A percentile compares a stretch with the other conserved stretches of the same genome.
Conservation (phyloP, 2,329 filamentous ascomycete genomes). For the Chrysoporthe cubensis region DNA sequence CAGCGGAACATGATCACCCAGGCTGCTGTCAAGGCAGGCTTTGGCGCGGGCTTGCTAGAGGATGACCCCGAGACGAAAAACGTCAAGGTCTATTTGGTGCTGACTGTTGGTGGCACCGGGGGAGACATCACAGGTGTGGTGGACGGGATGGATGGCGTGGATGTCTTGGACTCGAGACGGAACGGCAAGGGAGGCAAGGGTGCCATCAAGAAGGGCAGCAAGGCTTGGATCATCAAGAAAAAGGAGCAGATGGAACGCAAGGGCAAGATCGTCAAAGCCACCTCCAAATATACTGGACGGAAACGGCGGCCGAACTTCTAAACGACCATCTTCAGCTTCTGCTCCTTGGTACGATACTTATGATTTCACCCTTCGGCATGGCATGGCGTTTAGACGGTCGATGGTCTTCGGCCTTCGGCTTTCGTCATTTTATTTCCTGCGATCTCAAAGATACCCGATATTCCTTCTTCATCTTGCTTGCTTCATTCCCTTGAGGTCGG, state of each 20-base stretch:
- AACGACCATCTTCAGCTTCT: not conserved
- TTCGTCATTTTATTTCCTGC: slow-evolving; percentile 6
- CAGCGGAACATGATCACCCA: slow-evolving; percentile 91
- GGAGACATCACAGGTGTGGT: slow-evolving; percentile 93
- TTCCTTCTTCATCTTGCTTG: not conserved
- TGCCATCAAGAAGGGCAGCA: slow-evolving; percentile 77
- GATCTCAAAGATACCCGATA: slow-evolving; percentile 29
- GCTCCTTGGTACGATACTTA: slow-evolving; percentile 7
- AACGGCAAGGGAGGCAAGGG: slow-evolving; percentile 53
- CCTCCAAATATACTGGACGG: slow-evolving; percentile 90
- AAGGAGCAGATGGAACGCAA: slow-evolving; percentile 94
- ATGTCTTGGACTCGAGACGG: slow-evolving; percentile 72
- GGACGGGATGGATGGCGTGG: slow-evolving; percentile 84
- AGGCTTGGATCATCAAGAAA: slow-evolving; percentile 81
- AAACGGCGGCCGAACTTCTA: slow-evolving; percentile 82
- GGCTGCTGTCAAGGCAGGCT: slow-evolving; percentile 90
- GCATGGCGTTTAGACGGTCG: slow-evolving; percentile 27
- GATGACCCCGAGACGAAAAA: slow-evolving; percentile 98
- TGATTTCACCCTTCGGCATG: slow-evolving; percentile 15
- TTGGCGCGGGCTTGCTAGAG: slow-evolving; percentile 91
- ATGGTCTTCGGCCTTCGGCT: slow-evolving; percentile 15
- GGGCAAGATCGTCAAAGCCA: slow-evolving; percentile 90
- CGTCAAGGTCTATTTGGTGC: slow-evolving; percentile 90
- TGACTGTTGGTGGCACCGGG: slow-evolving; percentile 77
- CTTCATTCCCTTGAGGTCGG: not conserved